Evolutionary conservation across 805 yeast genomes (phyloP).

Genomic region (Metschnikowia cubensis): DNA sequence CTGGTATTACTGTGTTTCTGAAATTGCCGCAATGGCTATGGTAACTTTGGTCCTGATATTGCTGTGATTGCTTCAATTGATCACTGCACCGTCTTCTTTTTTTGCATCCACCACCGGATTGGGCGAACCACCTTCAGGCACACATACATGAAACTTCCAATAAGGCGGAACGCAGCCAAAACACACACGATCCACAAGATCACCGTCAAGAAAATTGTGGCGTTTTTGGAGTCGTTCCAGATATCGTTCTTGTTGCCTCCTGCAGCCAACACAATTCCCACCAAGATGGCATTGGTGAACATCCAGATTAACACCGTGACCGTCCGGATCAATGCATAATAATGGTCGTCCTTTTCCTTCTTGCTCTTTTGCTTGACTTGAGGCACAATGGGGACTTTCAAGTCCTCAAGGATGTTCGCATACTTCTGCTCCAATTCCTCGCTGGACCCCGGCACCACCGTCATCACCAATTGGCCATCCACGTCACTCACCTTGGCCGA

Average conservation of each 20-base stretch:
- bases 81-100: constrained; percentile 14
- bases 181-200: constrained; percentile 92
- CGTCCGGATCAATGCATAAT: constrained; percentile 88
- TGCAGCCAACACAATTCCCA: constrained; percentile 78
- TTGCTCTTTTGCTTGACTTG: constrained; percentile 16
- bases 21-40: no score
- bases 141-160: constrained; percentile 68
- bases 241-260: constrained; percentile 61
- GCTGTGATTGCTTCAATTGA: not conserved
- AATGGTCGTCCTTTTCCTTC: constrained; percentile 53
- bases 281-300: constrained; percentile 74
- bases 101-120: constrained; percentile 35
- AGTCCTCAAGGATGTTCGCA: constrained; percentile 55
- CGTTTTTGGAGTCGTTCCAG: constrained; percentile 37
- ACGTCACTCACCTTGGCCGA: constrained; percentile 61
- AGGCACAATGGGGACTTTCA: constrained; percentile 39
- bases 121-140: constrained; percentile 36
- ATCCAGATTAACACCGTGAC: constrained; percentile 88
- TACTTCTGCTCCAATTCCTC: constrained; percentile 76
- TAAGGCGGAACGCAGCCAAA: constrained; percentile 76
- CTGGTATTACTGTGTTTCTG: no score
- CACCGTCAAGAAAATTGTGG: constrained; percentile 71
- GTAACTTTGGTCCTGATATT: not conserved
- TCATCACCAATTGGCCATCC: constrained; percentile 36
- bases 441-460: constrained; percentile 59